Conservation (phyloP, 495 filamentous ascomycete species). For the Xylaria nigripes region DNA sequence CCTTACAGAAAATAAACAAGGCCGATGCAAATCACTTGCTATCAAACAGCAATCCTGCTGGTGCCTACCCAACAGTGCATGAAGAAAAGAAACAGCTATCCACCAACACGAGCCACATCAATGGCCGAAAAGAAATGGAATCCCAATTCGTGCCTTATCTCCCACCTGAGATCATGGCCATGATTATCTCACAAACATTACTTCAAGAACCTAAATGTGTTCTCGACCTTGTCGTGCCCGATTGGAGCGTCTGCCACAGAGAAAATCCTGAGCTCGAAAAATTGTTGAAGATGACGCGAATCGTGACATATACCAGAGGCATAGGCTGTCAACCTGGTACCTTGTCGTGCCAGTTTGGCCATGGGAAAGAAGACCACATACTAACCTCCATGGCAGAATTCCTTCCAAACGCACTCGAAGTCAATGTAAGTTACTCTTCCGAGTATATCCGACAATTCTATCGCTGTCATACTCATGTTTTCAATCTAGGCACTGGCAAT, state of each 20-base stretch:
- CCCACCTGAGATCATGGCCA: slow-evolving; percentile 11
- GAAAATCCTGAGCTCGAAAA: neutral
- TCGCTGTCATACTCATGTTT: slow-evolving; percentile 17
- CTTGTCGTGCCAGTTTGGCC: slow-evolving; percentile 1
- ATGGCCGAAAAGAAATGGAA: neutral
- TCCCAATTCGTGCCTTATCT: neutral
- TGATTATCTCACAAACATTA: slow-evolving; percentile 1
- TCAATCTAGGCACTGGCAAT: slow-evolving; percentile 7
- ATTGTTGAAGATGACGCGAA: neutral
- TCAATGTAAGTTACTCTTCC: slow-evolving; percentile 6
- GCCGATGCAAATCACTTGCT: neutral
- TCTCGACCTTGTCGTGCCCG: slow-evolving; percentile 16
- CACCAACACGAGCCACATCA: neutral
- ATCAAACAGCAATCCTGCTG: neutral
- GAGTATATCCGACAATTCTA: slow-evolving; percentile 9
- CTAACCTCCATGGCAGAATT: slow-evolving; percentile 10
- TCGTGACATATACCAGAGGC: slow-evolving; percentile 16
- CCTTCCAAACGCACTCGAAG: neutral
- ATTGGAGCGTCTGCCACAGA: slow-evolving; percentile 15
- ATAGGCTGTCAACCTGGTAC: neutral
- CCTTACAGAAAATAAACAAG: neutral
- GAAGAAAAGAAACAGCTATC: neutral
- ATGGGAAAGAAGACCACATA: slow-evolving; percentile 10
- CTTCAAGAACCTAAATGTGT: slow-evolving; percentile 9
- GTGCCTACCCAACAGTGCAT: neutral